Evolutionary conservation across 2,329 filamentous ascomycete species (phyloP).

Genomic region (Paraphoma chrysanthemicola): DNA sequence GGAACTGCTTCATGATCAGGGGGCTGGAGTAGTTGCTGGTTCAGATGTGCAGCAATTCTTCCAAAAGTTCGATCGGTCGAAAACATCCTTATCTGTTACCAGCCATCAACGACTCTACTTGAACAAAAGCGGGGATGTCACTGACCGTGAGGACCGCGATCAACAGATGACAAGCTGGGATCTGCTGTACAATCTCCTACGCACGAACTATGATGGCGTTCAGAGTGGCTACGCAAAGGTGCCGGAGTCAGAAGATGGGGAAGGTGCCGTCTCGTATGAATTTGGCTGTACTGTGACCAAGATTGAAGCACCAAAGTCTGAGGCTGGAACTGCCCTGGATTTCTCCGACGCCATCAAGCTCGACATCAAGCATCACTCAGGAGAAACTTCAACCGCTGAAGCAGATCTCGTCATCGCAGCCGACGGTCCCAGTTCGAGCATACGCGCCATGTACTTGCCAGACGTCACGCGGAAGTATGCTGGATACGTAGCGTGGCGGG

Average conservation of each 20-base stretch:
- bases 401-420: slow-evolving; percentile 32
- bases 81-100: slow-evolving; percentile 21
- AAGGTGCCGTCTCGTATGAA: slow-evolving; percentile 22
- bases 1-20: slow-evolving; percentile 33
- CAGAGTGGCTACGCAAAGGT: slow-evolving; percentile 26
- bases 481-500: slow-evolving; percentile 37
- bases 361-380: slow-evolving; percentile 15
- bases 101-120: slow-evolving; percentile 30
- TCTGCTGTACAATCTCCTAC: slow-evolving; percentile 31
- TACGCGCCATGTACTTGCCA: slow-evolving; percentile 23
- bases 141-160: slow-evolving; percentile 22
- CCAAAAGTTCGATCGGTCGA: slow-evolving; percentile 24
- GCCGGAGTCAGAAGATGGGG: slow-evolving; percentile 12
- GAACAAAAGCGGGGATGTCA: slow-evolving; percentile 22
- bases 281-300: slow-evolving; percentile 25
- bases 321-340: neutral
- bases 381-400: slow-evolving; percentile 2
- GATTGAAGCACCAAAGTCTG: slow-evolving; percentile 9
- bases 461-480: slow-evolving; percentile 27
- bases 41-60: slow-evolving; percentile 31
- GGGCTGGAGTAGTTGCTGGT: slow-evolving; percentile 34
- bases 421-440: slow-evolving; percentile 32
- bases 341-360: slow-evolving; percentile 10
- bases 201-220: slow-evolving; percentile 33
- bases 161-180: slow-evolving; percentile 41